Base-by-base conservation (phyloP, 2,329 filamentous ascomycete species). In the Claviceps sp. region DNA sequence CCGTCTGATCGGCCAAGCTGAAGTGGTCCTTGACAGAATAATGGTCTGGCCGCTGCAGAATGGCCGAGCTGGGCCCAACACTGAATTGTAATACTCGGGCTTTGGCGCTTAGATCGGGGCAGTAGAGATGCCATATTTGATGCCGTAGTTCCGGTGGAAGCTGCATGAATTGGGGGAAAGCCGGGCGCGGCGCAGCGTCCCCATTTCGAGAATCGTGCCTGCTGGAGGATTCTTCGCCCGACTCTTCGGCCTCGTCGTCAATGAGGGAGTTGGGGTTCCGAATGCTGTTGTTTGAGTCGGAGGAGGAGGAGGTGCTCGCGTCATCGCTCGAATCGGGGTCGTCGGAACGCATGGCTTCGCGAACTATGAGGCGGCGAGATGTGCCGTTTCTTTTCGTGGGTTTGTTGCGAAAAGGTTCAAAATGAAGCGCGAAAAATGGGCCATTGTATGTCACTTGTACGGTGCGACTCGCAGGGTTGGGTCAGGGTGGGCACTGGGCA, bases 131-230 rank as follows among this genome's bases (percentile, higher is more conserved):
- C 67, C 67, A 70, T 49, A 69, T 55, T 22, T 56, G 62, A 22
- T 58, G 52, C 48, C 67, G 63, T 16, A 70, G 55, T 54, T 70
- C 67, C 11, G 61, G 58, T 1, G 67, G 67, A 1, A 70, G 60
- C 44, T 46, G 37, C 47, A 48, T 49, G 48, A 59, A 68, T 47
- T 54, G 18, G 48, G 58, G 40, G 56, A 68, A 63, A 2, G 51
- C 45, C 1, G 41, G 22, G 4, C 52, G 42, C 5, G 42, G 6
- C 11, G 34, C 16, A n/a, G 20, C 7, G 4, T 20, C 44, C 9
- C 54, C 49, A 45, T 38, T 16, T 2, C 16, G 18, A 24, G 7
- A 20, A 3, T 48, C 49, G 5, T 51, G 51, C 41, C 6, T 36
- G n/a, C 43, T 36, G 16, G 42, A 41, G 30, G 24, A 20, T 5